A percentile compares a stretch with the other conserved stretches of the same genome.
These are phyloP conservation scores for Fonsecaea erecta DNA, from an alignment of 2,329 filamentous ascomycete genomes.

Conservation along the genomic window DNA sequence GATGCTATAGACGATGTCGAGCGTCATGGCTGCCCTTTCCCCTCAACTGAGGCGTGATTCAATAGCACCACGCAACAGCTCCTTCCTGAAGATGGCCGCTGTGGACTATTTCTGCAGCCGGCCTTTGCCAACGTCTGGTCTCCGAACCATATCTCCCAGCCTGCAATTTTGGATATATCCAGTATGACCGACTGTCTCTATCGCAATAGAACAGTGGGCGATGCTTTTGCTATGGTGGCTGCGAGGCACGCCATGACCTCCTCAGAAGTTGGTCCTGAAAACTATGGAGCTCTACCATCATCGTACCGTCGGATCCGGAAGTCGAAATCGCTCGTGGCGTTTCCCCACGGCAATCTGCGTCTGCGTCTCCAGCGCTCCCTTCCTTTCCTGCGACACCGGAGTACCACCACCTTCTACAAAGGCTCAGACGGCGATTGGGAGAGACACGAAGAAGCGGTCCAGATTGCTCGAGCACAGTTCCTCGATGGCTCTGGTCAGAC, in stretches of 20 bases:
- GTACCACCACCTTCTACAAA: constrained; percentile 35
- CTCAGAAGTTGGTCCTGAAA: constrained; percentile 30
- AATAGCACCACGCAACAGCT: neutral
- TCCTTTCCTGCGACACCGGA: constrained; percentile 46
- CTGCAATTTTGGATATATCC: constrained; percentile 27
- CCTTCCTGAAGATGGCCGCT: constrained; percentile 8
- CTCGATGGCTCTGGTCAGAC: constrained; percentile 32
- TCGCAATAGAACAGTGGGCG: constrained; percentile 13
- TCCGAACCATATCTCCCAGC: constrained; percentile 15
- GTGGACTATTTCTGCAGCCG: neutral
- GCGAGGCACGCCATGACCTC: constrained; percentile 23
- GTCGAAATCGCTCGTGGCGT: constrained; percentile 45
- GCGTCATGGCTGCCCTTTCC: neutral
- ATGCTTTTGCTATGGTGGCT: constrained; percentile 19
- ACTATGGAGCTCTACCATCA: constrained; percentile 49
- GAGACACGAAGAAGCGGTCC: constrained; percentile 46
- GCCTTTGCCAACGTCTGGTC: neutral
- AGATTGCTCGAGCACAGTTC: constrained; percentile 49
- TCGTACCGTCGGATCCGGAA: constrained; percentile 54
- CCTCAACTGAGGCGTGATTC: neutral
- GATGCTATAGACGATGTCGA: neutral
- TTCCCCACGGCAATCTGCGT: constrained; percentile 24
- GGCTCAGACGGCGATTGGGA: constrained; percentile 32
- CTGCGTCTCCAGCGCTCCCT: constrained; percentile 46
- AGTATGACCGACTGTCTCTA: constrained; percentile 15